A percentile compares a stretch with the other conserved stretches of the same genome.
phyloP scores from a whole-genome alignment of 2,329 filamentous ascomycete species.

The Fusarium setosum region DNA sequence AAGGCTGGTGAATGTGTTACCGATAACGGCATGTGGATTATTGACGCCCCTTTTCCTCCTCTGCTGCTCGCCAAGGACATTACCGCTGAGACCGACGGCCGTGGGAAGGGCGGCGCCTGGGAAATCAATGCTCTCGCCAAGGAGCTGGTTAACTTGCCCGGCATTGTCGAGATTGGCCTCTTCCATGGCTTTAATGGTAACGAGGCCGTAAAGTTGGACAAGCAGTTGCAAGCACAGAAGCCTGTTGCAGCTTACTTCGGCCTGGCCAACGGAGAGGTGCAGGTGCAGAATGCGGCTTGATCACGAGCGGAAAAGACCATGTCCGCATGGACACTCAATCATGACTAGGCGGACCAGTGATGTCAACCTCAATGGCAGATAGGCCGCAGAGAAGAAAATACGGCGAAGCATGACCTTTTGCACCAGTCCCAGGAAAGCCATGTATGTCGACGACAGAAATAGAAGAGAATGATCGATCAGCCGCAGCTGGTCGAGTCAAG shows the following conservation, averaged over 20 bases:
- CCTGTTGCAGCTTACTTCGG: constrained; percentile 96
- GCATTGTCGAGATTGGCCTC: constrained; percentile 91
- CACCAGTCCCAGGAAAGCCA: constrained; percentile 3
- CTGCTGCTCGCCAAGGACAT: constrained; percentile 73
- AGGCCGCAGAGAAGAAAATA: not conserved
- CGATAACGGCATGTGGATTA: constrained; percentile 76
- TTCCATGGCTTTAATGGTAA: constrained; percentile 86
- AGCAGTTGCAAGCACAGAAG: constrained; percentile 81
- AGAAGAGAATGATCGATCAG: constrained; percentile 30
- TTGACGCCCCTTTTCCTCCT: constrained; percentile 89
- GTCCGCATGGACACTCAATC: not conserved
- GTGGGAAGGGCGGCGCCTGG: constrained; percentile 73
- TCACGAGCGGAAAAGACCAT: not conserved
- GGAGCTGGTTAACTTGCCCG: constrained; percentile 82
- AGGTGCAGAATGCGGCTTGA: constrained; percentile 46
- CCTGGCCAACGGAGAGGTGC: constrained; percentile 78
- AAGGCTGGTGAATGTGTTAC: constrained; percentile 83
- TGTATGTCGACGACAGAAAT: constrained; percentile 4
- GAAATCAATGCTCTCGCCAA: constrained; percentile 80
- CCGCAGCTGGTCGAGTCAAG: constrained; percentile 24
- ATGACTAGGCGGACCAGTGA: not conserved
- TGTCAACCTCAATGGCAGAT: not conserved
- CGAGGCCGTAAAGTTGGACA: constrained; percentile 65
- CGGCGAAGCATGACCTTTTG: not conserved
- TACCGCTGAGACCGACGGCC: constrained; percentile 59